Evolutionary conservation across 306 rosid genomes (phyloP), one percentile per base, ranked within the genome.

Genomic region (Notholithocarpus densiflorus): DNA sequence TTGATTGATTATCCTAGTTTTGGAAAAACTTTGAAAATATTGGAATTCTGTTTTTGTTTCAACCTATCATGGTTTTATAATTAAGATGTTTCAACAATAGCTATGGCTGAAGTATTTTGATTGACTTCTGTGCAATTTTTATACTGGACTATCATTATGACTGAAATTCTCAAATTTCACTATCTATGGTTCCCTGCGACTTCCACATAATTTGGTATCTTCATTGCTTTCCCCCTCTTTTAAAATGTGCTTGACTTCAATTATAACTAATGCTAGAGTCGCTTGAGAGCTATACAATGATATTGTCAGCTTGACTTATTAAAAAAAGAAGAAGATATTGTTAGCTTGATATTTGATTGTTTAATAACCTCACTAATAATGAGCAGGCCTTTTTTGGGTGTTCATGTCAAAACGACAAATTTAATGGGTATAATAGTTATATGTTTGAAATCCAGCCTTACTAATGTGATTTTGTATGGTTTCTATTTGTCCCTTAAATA

Each of bases 401-500:
- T 18, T 34, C 6, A 5, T n/a, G 45, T 68, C 56, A 54, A 4
- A 32, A 59, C 19, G 18, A 31, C 8, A 18, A 73, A 71, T 27
- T 51, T 23, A 19, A 4, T 27, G 1, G 80, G 59, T 59, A 11
- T 20, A 21, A 70, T 53, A 11, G 19, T 5, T 57, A 20, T 31
- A 51, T 31, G 13, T 27, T 29, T 1, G 29, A 52, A 23, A 29
- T 53, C 40, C 37, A 29, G 5, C 17, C 52, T 52, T 23, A 9
- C 4, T 26, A 6, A 9, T 15, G 26, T 81, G 76, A 51, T 56
- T 80, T 45, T 37, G 43, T 77, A 9, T 69, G 57, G 48, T 71
- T 24, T 82, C 60, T 52, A 6, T 74, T 68, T 79, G 20, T 82
- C 4, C 82, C 52, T 80, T 77, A 17, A 72, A 86, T 83, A 94